Base-by-base conservation (phyloP, 2,329 filamentous ascomycete genomes). In the Escovopsis sp. region DNA sequence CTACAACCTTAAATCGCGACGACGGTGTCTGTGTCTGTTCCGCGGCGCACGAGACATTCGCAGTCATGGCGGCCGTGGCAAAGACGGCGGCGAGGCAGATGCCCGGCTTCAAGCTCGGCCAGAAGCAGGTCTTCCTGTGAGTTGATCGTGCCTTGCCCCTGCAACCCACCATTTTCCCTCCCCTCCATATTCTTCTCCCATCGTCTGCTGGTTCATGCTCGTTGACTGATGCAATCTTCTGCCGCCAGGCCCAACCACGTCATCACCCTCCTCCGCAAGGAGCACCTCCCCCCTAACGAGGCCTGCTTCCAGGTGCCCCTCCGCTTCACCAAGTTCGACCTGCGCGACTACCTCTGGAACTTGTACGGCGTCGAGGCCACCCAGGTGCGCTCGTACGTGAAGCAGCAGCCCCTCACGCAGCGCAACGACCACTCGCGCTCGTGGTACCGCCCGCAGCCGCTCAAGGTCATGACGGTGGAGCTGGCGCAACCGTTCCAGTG, bases 391-490 rank as follows among this genome's bases (percentile, higher is more conserved):
- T 86, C 82, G 35, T 88, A 52, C 40, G 72, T 96, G 51, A 76
- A 82, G 58, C 68, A 75, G 54, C 72, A 55, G 40, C 57, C 60
- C 13, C 68, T 70, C 38, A 70, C 72, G 26, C 70, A 69, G 38
- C 70, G 57, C 46, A 55, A 55, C 52, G 52, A 52, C 55, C 40
- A 43, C 49, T 65, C 58, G 49, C 66, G 69, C 41, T 67, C 68
- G 42, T 76, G 74, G 65, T 78, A 75, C 56, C 73, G 88, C 17
- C 80, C 82, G 18, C 66, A 71, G 43, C 64, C 76, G 34, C 70
- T 77, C 50, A 98, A 98, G 71, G 81, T 78, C 57, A 98, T 98
- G 90, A 93, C 81, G 29, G 84, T 92, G 31, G 83, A 94, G 66
- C 72, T 98, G 63, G 73, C 70, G 41, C 65, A 78, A 63, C 84